These are phyloP conservation scores for Physaria fendleri DNA, from an alignment of 345 rosid species.

Conservation along the genomic window DNA sequence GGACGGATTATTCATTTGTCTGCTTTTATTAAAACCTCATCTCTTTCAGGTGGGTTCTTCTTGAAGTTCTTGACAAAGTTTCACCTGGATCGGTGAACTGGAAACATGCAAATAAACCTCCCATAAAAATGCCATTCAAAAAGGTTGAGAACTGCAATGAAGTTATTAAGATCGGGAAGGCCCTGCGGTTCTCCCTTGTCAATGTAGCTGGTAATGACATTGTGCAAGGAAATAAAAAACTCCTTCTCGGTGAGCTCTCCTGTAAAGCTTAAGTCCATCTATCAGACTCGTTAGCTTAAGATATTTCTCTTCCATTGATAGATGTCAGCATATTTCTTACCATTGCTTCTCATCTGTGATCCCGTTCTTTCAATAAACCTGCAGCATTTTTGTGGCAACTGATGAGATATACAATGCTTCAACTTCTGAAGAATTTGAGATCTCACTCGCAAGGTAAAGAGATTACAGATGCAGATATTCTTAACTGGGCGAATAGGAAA, in stretches of 20 bases:
- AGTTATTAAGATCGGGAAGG: constrained; percentile 34
- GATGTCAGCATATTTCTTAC: too few species aligned
- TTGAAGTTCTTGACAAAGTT: constrained; percentile 35
- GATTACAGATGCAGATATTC: constrained; percentile 80
- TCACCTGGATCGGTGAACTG: constrained; percentile 35
- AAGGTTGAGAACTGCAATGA: constrained; percentile 37
- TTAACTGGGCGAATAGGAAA: constrained; percentile 82
- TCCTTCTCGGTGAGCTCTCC: constrained; percentile 31
- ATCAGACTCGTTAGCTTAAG: not conserved
- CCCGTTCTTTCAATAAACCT: constrained; percentile 3
- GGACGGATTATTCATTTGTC: not conserved
- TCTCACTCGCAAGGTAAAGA: constrained; percentile 88
- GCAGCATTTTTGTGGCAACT: constrained; percentile 94
- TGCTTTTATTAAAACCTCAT: constrained; percentile 16
- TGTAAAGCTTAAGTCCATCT: not conserved
- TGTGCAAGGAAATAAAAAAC: constrained; percentile 38
- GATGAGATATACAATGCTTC: constrained; percentile 95
- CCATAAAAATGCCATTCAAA: constrained; percentile 33
- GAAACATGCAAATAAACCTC: constrained; percentile 36
- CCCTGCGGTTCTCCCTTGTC: constrained; percentile 68
- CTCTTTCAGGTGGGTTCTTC: constrained; percentile 77
- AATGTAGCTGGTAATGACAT: constrained; percentile 92
- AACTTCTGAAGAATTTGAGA: constrained; percentile 88
- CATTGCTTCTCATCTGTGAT: not conserved
- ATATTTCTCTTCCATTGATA: too few species aligned